These are phyloP conservation scores for Dioscorea alata DNA, from an alignment of 106 monocot genomes.

Conservation along the genomic window DNA sequence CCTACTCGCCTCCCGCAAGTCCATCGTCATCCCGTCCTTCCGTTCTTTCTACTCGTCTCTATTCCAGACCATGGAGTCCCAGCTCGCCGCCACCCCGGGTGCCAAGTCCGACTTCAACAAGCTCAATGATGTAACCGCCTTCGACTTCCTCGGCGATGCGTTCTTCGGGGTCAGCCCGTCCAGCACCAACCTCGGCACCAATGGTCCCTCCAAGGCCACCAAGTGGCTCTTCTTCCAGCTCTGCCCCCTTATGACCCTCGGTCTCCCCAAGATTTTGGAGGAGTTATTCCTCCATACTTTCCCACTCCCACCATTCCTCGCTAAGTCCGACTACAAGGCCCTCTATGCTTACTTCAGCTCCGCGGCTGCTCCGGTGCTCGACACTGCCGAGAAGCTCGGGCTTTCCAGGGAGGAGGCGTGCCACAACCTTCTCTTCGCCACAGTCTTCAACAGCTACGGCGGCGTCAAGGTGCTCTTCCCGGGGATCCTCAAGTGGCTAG, in stretches of 20 bases:
- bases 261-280: constrained; percentile 29
- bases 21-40: constrained; percentile 33
- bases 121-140: constrained; percentile 25
- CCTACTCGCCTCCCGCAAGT: constrained; percentile 22
- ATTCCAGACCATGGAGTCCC: constrained; percentile 25
- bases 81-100: constrained; percentile 8
- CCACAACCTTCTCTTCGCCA: constrained; percentile 48
- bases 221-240: constrained; percentile 43
- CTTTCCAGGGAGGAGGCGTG: constrained; percentile 39
- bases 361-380: constrained; percentile 17
- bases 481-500: constrained; percentile 24
- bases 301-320: constrained; percentile 29
- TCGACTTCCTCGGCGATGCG: constrained; percentile 37
- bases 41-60: constrained; percentile 20
- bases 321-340: constrained; percentile 17
- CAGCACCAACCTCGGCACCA: constrained; percentile 4
- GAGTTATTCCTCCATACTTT: constrained; percentile 52
- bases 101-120: constrained; percentile 35
- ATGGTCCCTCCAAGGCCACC: constrained; percentile 11
- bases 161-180: constrained; percentile 23
- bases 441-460: constrained; percentile 42
- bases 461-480: constrained; percentile 38
- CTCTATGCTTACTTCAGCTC: constrained; percentile 36
- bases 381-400: constrained; percentile 24
- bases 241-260: constrained; percentile 28